A percentile compares a stretch with the other conserved stretches of the same genome.
Evolutionary conservation across 1,139 yeast genomes (phyloP).

Genomic region (Candida albicans): DNA sequence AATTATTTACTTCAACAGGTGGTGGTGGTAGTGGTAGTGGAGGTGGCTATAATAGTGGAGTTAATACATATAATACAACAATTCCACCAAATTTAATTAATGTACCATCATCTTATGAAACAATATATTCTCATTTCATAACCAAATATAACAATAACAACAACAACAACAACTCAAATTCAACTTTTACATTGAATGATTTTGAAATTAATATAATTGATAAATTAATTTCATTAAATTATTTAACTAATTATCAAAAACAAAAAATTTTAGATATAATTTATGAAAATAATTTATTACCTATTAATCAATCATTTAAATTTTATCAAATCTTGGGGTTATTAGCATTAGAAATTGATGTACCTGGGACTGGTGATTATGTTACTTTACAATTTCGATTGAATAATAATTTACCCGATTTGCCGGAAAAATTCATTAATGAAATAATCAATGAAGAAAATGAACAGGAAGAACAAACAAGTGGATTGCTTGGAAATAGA

Average conservation of each 20-base stretch:
- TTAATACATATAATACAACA: conserved; percentile 4
- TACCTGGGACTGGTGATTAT: conserved; percentile 44
- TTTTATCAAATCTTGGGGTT: conserved; percentile 41
- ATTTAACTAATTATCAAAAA: conserved; percentile 34
- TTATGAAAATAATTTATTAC: conserved; percentile 39
- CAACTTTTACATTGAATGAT: conserved; percentile 21
- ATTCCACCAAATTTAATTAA: conserved; percentile 12
- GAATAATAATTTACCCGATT: conserved; percentile 33
- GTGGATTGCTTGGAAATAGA: conserved; percentile 9
- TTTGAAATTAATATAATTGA: conserved; percentile 32
- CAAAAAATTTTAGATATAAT: conserved; percentile 35
- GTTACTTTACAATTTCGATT: conserved; percentile 43
- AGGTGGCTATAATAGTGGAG: too few species aligned
- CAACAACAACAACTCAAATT: too few species aligned
- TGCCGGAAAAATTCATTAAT: conserved; percentile 27
- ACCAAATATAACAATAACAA: conserved; percentile 20
- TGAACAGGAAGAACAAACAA: conserved; percentile 6
- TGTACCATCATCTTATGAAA: conserved; percentile 28
- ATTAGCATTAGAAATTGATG: conserved; percentile 41
- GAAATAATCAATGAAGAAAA: conserved; percentile 16
- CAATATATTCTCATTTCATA: conserved; percentile 21
- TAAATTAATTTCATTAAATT: conserved; percentile 27
- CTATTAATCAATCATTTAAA: conserved; percentile 29
- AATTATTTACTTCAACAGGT: conserved; percentile 16
- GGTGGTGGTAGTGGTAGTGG: too few species aligned